Evolutionary conservation across 2,329 filamentous ascomycete genomes (phyloP).

Genomic region (Alternaria novae-zelandiae): DNA sequence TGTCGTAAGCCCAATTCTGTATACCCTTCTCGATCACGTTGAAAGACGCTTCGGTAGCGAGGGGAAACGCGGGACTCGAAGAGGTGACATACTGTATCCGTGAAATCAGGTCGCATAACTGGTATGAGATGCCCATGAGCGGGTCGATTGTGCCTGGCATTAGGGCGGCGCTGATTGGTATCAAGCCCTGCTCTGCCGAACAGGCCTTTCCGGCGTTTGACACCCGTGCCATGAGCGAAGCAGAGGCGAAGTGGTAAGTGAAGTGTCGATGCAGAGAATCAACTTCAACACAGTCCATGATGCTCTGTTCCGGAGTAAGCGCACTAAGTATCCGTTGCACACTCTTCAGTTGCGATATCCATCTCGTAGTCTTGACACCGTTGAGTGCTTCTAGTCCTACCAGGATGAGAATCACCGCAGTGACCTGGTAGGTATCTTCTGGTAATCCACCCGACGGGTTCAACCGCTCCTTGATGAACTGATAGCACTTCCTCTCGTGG

Average conservation of each 20-base stretch:
- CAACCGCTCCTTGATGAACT: constrained; percentile 40
- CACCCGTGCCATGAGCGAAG: constrained; percentile 43
- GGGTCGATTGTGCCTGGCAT: constrained; percentile 42
- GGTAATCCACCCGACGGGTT: constrained; percentile 32
- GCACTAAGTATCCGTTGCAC: constrained; percentile 39
- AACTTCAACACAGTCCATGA: constrained; percentile 38
- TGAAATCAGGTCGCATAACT: constrained; percentile 42
- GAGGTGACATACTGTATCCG: constrained; percentile 44
- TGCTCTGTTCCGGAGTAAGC: constrained; percentile 30
- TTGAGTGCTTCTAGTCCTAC: constrained; percentile 46
- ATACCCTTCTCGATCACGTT: constrained; percentile 40
- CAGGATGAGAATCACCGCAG: constrained; percentile 42
- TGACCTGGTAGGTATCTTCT: constrained; percentile 41
- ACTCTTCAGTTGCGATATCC: constrained; percentile 45
- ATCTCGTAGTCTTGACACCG: constrained; percentile 41
- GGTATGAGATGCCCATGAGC: constrained; percentile 45
- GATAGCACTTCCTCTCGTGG: constrained; percentile 43
- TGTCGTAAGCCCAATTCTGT: constrained; percentile 42
- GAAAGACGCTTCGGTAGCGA: constrained; percentile 43
- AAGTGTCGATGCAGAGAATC: constrained; percentile 46
- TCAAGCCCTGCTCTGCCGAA: constrained; percentile 26
- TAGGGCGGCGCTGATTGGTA: constrained; percentile 22
- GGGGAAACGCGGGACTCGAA: constrained; percentile 41
- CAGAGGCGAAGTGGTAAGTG: constrained; percentile 46
- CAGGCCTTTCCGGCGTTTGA: constrained; percentile 21